Evolutionary conservation across 306 rosid species (phyloP).

Genomic region (Castanea crenata): DNA sequence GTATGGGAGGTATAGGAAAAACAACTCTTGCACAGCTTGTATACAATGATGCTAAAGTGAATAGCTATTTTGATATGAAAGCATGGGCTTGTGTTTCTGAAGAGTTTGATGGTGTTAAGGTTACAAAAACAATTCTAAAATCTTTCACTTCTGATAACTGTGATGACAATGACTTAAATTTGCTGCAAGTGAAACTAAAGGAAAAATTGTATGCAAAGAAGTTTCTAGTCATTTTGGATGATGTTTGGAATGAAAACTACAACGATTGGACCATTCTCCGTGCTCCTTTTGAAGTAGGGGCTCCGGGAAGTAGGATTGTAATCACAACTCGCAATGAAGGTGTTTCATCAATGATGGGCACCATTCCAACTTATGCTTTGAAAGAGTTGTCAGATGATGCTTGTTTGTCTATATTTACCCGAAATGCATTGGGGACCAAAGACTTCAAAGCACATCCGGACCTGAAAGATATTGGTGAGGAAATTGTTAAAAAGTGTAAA

Average conservation of each 20-base stretch:
- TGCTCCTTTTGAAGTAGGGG: not conserved
- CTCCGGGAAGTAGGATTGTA: constrained; percentile 1
- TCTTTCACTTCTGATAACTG: not conserved
- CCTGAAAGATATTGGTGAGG: not conserved
- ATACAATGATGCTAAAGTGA: not conserved
- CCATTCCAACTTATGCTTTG: not conserved
- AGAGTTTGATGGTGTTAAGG: not conserved
- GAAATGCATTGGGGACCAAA: not conserved
- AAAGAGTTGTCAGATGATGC: not conserved
- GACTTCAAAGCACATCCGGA: not conserved
- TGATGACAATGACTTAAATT: not conserved
- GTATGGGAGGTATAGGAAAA: not conserved
- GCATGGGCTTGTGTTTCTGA: not conserved
- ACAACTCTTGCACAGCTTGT: not conserved
- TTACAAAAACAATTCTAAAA: not conserved
- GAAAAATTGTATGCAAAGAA: not conserved
- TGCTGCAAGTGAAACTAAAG: not conserved
- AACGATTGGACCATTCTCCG: not conserved
- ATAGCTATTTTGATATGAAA: not conserved
- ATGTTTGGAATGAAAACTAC: not conserved
- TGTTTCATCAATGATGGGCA: not conserved
- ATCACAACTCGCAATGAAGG: not conserved
- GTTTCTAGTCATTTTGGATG: not conserved
- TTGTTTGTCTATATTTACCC: constrained; percentile 5
- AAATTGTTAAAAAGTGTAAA: not conserved